Evolutionary conservation across 371 early-diverging fungal species (phyloP), one percentile per base, ranked within the genome.

Genomic region (Mortierella sp.): DNA sequence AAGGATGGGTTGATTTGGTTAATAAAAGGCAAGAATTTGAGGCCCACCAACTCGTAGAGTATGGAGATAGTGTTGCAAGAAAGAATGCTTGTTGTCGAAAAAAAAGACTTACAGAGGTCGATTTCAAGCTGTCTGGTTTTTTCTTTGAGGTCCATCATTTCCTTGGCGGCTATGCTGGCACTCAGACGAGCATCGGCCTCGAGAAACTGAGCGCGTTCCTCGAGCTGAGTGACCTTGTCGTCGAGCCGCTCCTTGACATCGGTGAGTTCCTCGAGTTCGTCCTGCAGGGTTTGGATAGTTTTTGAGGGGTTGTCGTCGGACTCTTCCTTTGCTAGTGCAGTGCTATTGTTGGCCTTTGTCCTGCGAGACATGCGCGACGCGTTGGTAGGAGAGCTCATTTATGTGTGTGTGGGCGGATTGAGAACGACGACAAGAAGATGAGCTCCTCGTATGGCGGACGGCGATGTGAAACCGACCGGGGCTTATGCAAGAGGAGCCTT

Each of bases 101-200:
- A 34, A 14, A 19, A 14, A 9, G 16, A 73, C 79, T 61, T 83
- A 83, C 83, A 83, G 14, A 83, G 79, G 19, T 83, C 72, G 26
- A 83, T 78, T 31, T 78, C 83, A 8, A 83, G 79, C 41, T 76
- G 68, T 40, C 83, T 72, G 1, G 67, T 66, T 44, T 70, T 78
- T 53, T 83, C 79, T 39, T 78, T 78, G 45, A 83, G 73, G 34
- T 79, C 79, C 72, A 83, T 75, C 40, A 75, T 76, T 64, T 83
- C 83, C 4, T 61, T 71, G 48, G 78, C 67, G 22, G 52, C 29
- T 41, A 73, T 78, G 55, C 78, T 75, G 13, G 83, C 83, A 13
- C 37, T 72, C 34, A 83, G 72, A 24, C 83, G 74, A 7, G 83
- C 65, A n/a, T 53, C 66, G 10, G 83, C 79, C 40, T 83, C 83